Evolutionary conservation across 148 eudicot genomes (phyloP).

Genomic region (Selenicereus undatus): DNA sequence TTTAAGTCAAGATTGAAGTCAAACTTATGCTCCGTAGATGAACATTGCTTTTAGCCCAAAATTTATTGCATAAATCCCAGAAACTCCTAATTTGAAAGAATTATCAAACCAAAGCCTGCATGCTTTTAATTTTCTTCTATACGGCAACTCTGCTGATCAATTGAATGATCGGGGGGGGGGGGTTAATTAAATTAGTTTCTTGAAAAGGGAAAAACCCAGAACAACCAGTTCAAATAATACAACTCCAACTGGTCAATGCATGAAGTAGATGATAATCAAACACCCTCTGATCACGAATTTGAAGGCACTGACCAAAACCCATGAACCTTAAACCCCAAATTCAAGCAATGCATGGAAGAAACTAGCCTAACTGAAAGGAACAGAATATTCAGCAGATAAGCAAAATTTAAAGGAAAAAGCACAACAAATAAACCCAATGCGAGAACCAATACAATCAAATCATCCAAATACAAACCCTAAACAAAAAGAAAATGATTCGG

Average conservation of each 20-base stretch:
- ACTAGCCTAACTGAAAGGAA: background rate
- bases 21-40: background rate
- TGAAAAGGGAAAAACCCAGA: background rate
- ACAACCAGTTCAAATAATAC: background rate
- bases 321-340: constrained; percentile 22
- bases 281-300: constrained; percentile 16
- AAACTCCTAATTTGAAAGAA: background rate
- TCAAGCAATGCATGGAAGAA: constrained; percentile 22
- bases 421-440: background rate
- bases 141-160: background rate
- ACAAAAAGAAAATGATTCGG: no score
- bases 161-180: background rate
- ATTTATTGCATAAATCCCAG: background rate
- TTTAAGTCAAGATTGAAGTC: constrained; percentile 1
- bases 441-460: background rate
- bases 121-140: background rate
- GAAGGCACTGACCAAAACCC: constrained; percentile 6
- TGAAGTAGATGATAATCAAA: constrained; percentile 11
- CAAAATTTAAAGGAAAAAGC: no score
- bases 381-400: background rate
- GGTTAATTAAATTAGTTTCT: background rate
- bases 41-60: background rate
- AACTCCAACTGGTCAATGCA: constrained; percentile 22
- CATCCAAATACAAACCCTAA: background rate
- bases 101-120: background rate